These are phyloP conservation scores for Tephrocybe sp. DNA, from an alignment of 768 basidiomycete species.

Conservation along the genomic window DNA sequence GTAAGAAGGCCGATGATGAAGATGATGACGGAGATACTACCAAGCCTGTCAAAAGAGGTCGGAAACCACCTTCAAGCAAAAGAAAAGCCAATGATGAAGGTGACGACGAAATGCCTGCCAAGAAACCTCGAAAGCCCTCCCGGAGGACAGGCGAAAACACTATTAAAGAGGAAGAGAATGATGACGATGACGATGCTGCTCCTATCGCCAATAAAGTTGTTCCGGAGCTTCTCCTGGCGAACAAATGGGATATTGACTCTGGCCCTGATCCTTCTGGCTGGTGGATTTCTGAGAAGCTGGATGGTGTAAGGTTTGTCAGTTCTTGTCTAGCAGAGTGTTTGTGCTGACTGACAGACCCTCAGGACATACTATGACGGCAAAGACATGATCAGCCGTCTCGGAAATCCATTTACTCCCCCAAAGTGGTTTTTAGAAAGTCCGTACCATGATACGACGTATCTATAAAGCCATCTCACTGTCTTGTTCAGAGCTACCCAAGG, in stretches of 20 bases:
- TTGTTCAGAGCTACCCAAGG: conserved; percentile 48
- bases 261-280: conserved; percentile 57
- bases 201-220: conserved; percentile 27
- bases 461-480: neutral
- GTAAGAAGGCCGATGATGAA: conserved; percentile 23
- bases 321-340: neutral
- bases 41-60: conserved; percentile 12
- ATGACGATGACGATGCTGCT: neutral
- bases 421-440: conserved; percentile 57
- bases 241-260: conserved; percentile 56
- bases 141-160: conserved; percentile 25
- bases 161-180: conserved; percentile 9
- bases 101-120: conserved; percentile 9
- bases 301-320: conserved; percentile 53
- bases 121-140: conserved; percentile 23
- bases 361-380: conserved; percentile 59
- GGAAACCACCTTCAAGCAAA: conserved; percentile 11
- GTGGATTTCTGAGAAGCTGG: conserved; percentile 65
- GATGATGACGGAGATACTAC: conserved; percentile 14
- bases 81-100: conserved; percentile 27
- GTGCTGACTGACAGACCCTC: conserved; percentile 1
- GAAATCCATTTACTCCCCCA: conserved; percentile 58
- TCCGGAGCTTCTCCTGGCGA: conserved; percentile 51
- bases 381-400: conserved; percentile 53
- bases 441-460: conserved; percentile 17